Conservation (phyloP, 164 flowering plant genomes). For the Vitis labrusca region DNA sequence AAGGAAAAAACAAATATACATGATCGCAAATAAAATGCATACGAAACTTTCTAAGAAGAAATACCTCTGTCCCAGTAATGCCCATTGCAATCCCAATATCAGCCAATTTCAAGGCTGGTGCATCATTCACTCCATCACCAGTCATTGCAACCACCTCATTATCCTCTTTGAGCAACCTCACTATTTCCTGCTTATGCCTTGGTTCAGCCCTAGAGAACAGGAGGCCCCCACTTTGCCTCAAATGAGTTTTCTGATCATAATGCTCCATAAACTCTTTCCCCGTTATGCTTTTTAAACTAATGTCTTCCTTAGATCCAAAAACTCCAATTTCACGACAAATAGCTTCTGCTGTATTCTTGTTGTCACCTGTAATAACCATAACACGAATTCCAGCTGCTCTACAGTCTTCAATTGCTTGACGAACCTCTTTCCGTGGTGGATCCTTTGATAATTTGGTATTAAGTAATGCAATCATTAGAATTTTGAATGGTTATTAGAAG, state of each 20-base stretch:
- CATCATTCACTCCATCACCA: slow-evolving; percentile 95
- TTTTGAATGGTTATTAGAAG: too few species aligned
- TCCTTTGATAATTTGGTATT: slow-evolving; percentile 29
- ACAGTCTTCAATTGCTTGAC: slow-evolving; percentile 59
- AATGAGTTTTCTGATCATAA: slow-evolving; percentile 33
- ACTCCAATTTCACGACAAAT: slow-evolving; percentile 80
- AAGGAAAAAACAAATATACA: too few species aligned
- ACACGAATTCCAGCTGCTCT: slow-evolving; percentile 64
- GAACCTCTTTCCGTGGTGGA: slow-evolving; percentile 63
- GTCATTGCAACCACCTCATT: slow-evolving; percentile 97
- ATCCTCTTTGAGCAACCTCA: slow-evolving; percentile 77
- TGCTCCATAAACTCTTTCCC: slow-evolving; percentile 65
- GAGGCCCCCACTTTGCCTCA: slow-evolving; percentile 52
- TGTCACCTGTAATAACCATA: slow-evolving; percentile 67
- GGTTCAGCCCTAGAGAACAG: slow-evolving; percentile 83
- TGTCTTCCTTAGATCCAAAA: slow-evolving; percentile 53
- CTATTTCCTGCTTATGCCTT: slow-evolving; percentile 81
- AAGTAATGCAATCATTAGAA: too few species aligned
- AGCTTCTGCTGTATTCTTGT: slow-evolving; percentile 77
- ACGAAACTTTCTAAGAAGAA: background rate
- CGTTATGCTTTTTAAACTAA: slow-evolving; percentile 54
- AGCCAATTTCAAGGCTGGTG: slow-evolving; percentile 89
- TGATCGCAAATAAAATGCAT: too few species aligned
- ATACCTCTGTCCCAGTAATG: slow-evolving; percentile 94
- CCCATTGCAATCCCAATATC: slow-evolving; percentile 99